Evolutionary conservation across 768 basidiomycete species (phyloP), one percentile per base, ranked within the genome.

Genomic region (Lactifluus pinguis): DNA sequence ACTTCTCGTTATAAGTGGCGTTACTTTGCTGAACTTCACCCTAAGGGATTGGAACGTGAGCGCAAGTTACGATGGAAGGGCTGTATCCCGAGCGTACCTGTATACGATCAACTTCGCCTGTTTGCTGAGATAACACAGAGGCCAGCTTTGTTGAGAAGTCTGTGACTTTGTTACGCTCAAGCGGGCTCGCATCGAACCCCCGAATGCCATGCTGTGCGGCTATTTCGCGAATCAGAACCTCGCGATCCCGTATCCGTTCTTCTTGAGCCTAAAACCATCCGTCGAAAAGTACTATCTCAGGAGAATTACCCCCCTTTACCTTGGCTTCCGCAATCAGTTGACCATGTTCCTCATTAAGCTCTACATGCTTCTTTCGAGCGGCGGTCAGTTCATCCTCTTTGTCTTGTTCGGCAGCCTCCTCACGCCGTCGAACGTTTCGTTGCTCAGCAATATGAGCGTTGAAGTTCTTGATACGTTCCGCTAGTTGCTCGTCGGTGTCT

Each of bases 401-500:
- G 59, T 83, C 83, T 49, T 85, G 79, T 54, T 78, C 77, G 56
- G 77, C 79, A n/a, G 73, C 72, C 55, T 82, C 76, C 59, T 83
- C 79, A 1, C 70, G 62, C 13, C 72, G 71, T 55, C 77, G 76
- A 57, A 77, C 79, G 54, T 80, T 76, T 65, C 79, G 81, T 54
- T 83, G 78, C 51, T 73, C 67, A 50, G 71, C 71, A 55, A 86
- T 76, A 60, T 85, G 79, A 30, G 81, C 76, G 65, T 85, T 81
- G 59, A 86, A 85, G 59, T 83, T 83, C 39, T 76, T 72, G 50
- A 84, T 63, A 19, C 83, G 82, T 15, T 71, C 72, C 50, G 80
- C 72, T 13, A 95, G 75, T 61, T 92, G 86, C 49, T 87, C 85
- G 56, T 92, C 85, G 7, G 83, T 81, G 52, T 86, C 92, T 92